Base-by-base conservation (phyloP, 768 basidiomycete genomes). In the Calocybe cyanea region DNA sequence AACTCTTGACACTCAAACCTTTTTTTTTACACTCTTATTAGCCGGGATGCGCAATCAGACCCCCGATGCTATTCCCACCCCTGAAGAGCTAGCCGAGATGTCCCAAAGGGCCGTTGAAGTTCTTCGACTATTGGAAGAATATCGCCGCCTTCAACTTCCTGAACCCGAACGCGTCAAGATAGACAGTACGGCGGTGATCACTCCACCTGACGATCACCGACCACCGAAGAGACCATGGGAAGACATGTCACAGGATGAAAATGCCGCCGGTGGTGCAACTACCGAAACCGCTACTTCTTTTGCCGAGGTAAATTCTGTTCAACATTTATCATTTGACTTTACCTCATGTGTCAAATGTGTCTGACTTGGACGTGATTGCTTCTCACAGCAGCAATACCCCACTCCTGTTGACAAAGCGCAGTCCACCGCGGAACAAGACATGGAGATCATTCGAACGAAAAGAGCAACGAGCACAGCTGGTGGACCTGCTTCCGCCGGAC, bases 151-250 rank as follows among this genome's bases (percentile, higher is more conserved):
- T 38, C 66, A 70, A 36, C 47, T 61, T 17, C 63, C 69, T 13
- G 71, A 72, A 36, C 54, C 53, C 5, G 69, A 71, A 25, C 60
- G 63, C 30, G 53, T 53, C 46, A 68, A 69, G 50, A 49, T 63
- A 18, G 63, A 60, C 18, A 56, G 23, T 51, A 38, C 61, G 8
- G 43, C 62, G 18, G 61, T 60, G 49, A 65, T 62, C 38, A 59
- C 55, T 33, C 58, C 69, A 38, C 63, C 67, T 9, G 73, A 79
- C 31, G 78, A 79, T 51, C 66, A 72, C 53, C 76, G 87, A 19
- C 75, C 81, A 2, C 86, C 84, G 14, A 90, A 88, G 57, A 63
- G 87, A 43, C 86, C 87, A 41, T 89, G 87, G 87, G 87, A 88
- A 62, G 87, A 87, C 50, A 67, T 80, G 62, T 71, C 75, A 19